A percentile compares a stretch with the other conserved stretches of the same genome.
Conservation (phyloP, 2,329 filamentous ascomycete species). For the Pseudopyricularia javanii region DNA sequence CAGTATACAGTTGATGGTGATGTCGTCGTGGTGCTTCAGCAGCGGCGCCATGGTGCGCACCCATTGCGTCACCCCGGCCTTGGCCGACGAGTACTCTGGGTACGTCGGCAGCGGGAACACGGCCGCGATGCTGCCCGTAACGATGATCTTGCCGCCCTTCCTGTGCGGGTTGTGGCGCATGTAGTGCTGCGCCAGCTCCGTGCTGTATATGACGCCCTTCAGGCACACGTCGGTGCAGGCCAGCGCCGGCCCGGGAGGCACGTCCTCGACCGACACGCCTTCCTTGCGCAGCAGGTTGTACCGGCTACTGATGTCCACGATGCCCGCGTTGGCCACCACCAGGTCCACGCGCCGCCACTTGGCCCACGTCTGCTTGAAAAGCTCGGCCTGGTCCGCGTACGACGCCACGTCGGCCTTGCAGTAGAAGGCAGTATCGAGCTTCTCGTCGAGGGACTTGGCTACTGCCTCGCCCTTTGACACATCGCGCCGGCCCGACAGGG, state of each 20-base stretch:
- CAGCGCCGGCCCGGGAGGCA: conserved; percentile 25
- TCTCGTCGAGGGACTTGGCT: conserved; percentile 6
- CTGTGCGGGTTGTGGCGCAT: conserved; percentile 33
- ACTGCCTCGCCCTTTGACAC: conserved; percentile 1
- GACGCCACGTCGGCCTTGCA: conserved; percentile 29
- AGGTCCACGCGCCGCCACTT: conserved; percentile 33
- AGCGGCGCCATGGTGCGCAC: conserved; percentile 24
- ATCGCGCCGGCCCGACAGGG: conserved; percentile 3
- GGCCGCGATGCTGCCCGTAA: conserved; percentile 29
- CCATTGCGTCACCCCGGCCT: conserved; percentile 31
- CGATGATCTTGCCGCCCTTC: conserved; percentile 13
- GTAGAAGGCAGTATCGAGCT: conserved; percentile 23
- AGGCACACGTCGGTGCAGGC: conserved; percentile 34
- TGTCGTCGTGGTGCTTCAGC: conserved; percentile 30
- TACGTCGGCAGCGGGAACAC: conserved; percentile 28
- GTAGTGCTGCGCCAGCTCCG: conserved; percentile 35
- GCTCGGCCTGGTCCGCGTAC: conserved; percentile 28
- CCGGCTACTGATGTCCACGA: conserved; percentile 25
- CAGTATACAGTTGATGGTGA: conserved; percentile 33
- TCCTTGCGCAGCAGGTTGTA: conserved; percentile 20
- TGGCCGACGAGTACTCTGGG: conserved; percentile 37
- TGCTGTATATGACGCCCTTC: conserved; percentile 37
- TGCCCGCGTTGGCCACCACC: conserved; percentile 36
- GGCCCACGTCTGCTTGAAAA: conserved; percentile 28
- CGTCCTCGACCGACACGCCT: conserved; percentile 3